Evolutionary conservation across 2,329 filamentous ascomycete genomes (phyloP), one percentile per base, ranked within the genome.

Genomic region (Fusarium sacchari): DNA sequence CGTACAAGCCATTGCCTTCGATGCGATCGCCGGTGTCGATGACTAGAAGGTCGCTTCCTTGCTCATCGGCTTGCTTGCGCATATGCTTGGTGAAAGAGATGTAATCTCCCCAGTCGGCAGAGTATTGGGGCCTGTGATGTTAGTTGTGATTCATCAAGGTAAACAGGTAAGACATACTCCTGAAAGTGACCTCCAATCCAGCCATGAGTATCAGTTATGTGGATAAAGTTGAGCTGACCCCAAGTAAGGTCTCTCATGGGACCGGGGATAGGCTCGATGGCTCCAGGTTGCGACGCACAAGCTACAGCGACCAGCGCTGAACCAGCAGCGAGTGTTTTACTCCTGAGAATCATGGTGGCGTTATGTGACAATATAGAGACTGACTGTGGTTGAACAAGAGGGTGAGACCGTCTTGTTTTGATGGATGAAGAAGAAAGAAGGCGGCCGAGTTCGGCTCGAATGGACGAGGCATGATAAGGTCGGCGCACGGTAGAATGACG

Each of bases 81-180:
- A 99, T 90, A 80, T 96, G 94, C 40, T 92, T 87, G 39, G 95
- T 90, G 80, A 99, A 98, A 12, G 96, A 98, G 77, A 98, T 89
- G 82, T 98, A 99, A 83, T 99, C 96, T 66, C 96, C 96, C 95
- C 96, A 98, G 82, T 99, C 96, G 52, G 94, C 96, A 12, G 94
- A 95, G 83, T 97, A 99, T 68, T 96, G 96, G 6, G 94, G 88
- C 84, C 93, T 94, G 71, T 46, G 7, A 52, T 17, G 52, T 75
- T 46, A 78, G 74, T n/a, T 39, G 12, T 7, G 3, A 24, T 17
- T 28, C 24, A 26, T 6, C 5, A 5, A 8, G 30, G 40, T 3
- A 0, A 18, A 0, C 10, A 3, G 14, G 24, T 5, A 22, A 0
- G 4, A 79, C 88, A 79, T 85, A 94, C 92, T 99, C 96, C 85